Percentiles rank a stretch among this genome's conserved stretches.
These are phyloP conservation scores for Suillus subalutaceus DNA, from an alignment of 768 basidiomycete species.

Conservation along the genomic window DNA sequence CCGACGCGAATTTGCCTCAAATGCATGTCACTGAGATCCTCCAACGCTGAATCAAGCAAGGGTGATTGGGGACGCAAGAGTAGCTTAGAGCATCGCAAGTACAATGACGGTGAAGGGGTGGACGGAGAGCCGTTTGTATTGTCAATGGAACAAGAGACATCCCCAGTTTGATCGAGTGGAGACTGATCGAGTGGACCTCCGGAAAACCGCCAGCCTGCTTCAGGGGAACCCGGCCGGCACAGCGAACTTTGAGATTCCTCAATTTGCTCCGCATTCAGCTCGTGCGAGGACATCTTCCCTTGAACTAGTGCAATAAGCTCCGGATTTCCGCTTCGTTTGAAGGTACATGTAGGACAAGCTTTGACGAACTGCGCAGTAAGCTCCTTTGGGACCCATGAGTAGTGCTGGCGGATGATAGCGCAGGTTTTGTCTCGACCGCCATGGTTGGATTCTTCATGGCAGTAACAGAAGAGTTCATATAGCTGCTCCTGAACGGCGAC, in stretches of 20 bases:
- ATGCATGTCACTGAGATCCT: neutral
- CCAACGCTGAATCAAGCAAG: neutral
- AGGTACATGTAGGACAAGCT: slow-evolving; percentile 74
- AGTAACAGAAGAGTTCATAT: slow-evolving; percentile 76
- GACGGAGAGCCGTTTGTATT: neutral
- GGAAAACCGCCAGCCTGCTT: slow-evolving; percentile 23
- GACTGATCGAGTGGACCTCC: slow-evolving; percentile 26
- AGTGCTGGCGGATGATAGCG: slow-evolving; percentile 63
- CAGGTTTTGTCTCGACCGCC: slow-evolving; percentile 83
- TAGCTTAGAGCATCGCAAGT: neutral
- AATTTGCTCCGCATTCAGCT: slow-evolving; percentile 2
- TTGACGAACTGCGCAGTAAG: slow-evolving; percentile 79
- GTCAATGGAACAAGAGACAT: neutral
- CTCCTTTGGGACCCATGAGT: slow-evolving; percentile 86
- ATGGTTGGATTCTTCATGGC: slow-evolving; percentile 66
- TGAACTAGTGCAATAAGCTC: slow-evolving; percentile 19
- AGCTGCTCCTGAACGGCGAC: slow-evolving; percentile 80
- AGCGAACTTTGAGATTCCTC: neutral
- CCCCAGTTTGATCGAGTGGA: slow-evolving; percentile 17
- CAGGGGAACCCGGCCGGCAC: neutral
- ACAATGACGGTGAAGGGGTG: neutral
- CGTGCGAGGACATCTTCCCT: neutral
- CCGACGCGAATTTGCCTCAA: neutral
- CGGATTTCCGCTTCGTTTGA: slow-evolving; percentile 42
- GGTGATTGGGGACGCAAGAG: neutral